Conservation (phyloP, 768 basidiomycete species). For the Russula sp. region DNA sequence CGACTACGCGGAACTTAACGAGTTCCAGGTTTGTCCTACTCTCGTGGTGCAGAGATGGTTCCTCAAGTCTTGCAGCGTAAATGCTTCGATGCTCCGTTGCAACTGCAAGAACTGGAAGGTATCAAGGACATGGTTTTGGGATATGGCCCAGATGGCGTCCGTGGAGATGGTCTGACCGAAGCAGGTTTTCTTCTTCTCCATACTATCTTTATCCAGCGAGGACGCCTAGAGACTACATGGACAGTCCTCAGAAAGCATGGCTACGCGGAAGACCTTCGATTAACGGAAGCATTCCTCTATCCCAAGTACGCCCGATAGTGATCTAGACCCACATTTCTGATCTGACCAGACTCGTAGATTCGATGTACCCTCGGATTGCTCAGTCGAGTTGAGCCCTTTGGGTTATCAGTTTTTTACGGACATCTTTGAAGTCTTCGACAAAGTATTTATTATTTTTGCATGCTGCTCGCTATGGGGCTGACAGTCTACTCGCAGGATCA, state of each 20-base stretch:
- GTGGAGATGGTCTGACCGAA: constrained; percentile 80
- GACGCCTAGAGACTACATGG: constrained; percentile 96
- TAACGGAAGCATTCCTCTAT: constrained; percentile 81
- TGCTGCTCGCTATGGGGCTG: background rate
- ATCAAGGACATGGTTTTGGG: constrained; percentile 88
- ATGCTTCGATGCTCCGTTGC: constrained; percentile 92
- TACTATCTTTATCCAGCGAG: constrained; percentile 94
- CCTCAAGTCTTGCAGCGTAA: constrained; percentile 53
- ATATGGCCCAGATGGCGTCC: constrained; percentile 69
- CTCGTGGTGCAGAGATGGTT: background rate
- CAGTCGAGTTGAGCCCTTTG: constrained; percentile 88
- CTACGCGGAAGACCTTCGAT: constrained; percentile 88
- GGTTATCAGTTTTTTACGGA: constrained; percentile 98
- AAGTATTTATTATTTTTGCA: constrained; percentile 40
- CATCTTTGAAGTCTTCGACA: constrained; percentile 92
- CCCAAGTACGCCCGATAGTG: constrained; percentile 60
- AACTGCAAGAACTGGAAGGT: constrained; percentile 91
- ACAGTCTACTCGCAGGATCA: constrained; percentile 56
- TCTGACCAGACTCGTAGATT: constrained; percentile 47
- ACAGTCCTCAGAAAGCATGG: constrained; percentile 92
- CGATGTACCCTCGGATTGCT: constrained; percentile 90
- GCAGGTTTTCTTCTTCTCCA: constrained; percentile 91
- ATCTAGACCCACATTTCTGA: constrained; percentile 18
- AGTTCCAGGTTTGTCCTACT: constrained; percentile 72
- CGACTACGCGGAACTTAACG: constrained; percentile 87